Evolutionary conservation across 768 basidiomycete genomes (phyloP).

Genomic region (Boletus tomentosulus): DNA sequence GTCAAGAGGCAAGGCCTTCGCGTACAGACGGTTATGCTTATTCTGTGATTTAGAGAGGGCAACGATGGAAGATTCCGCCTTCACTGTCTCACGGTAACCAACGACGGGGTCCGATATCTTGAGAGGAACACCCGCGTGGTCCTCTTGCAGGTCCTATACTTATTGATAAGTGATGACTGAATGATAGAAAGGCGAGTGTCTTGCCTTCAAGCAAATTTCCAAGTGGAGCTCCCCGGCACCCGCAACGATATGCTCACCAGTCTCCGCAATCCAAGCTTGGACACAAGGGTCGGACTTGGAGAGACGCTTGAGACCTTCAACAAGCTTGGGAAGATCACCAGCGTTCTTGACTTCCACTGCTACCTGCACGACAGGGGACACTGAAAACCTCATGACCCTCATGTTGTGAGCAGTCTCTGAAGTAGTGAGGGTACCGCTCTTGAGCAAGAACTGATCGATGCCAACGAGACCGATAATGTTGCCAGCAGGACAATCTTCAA

Average conservation of each 20-base stretch:
- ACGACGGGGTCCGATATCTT: slow-evolving; percentile 98
- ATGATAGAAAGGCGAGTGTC: slow-evolving; percentile 4
- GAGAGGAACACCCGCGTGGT: slow-evolving; percentile 98
- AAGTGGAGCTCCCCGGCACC: slow-evolving; percentile 99
- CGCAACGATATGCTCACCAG: slow-evolving; percentile 97
- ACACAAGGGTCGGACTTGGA: slow-evolving; percentile 99
- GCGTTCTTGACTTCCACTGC: slow-evolving; percentile 99
- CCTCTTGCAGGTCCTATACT: slow-evolving; percentile 91
- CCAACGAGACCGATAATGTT: slow-evolving; percentile 99
- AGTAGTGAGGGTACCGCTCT: slow-evolving; percentile 96
- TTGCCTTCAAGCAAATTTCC: slow-evolving; percentile 97
- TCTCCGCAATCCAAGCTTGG: slow-evolving; percentile 87
- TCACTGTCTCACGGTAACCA: slow-evolving; percentile 96
- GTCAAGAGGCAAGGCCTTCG: slow-evolving; percentile 88
- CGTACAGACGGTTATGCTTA: slow-evolving; percentile 99
- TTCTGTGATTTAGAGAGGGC: slow-evolving; percentile 99
- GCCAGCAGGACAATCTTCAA: slow-evolving; percentile 98
- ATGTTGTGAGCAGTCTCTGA: slow-evolving; percentile 99
- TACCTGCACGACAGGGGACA: slow-evolving; percentile 98
- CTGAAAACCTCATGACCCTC: slow-evolving; percentile 99
- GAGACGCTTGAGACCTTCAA: slow-evolving; percentile 99
- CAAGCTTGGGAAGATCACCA: slow-evolving; percentile 97
- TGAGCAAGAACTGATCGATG: slow-evolving; percentile 99
- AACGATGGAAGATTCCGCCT: slow-evolving; percentile 90
- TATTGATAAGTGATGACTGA: not conserved